A percentile compares a stretch with the other conserved stretches of the same genome.
Conservation (phyloP, 75 land plant genomes). For the Adiantum capillusveneris region DNA sequence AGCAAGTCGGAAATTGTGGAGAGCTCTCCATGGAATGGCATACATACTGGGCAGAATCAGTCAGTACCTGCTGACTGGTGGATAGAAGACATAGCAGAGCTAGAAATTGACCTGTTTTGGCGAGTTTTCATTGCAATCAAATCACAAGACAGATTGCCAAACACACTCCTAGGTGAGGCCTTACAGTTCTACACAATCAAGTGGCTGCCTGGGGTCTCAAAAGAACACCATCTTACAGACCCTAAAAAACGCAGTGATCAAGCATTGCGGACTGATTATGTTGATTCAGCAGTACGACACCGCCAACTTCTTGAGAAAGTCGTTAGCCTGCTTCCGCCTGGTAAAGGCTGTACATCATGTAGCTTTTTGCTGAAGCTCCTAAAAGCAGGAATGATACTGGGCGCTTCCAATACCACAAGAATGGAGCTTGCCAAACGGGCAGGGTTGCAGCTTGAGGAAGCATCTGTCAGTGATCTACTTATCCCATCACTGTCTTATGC, state of each 20-base stretch:
- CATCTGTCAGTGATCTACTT: conserved; percentile 54
- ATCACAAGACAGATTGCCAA: conserved; percentile 31
- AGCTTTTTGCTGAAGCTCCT: conserved; percentile 61
- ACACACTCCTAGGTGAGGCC: conserved; percentile 57
- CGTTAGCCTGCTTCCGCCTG: conserved; percentile 50
- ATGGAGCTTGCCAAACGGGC: conserved; percentile 48
- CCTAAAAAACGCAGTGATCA: conserved; percentile 6
- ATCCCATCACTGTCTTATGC: conserved; percentile 34
- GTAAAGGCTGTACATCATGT: conserved; percentile 49
- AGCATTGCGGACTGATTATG: conserved; percentile 9
- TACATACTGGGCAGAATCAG: conserved; percentile 9
- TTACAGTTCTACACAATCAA: conserved; percentile 47
- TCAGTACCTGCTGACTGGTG: conserved; percentile 82
- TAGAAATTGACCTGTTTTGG: conserved; percentile 55
- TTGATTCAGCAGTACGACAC: conserved; percentile 12
- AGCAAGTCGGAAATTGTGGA: conserved; percentile 18
- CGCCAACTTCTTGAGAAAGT: conserved; percentile 54
- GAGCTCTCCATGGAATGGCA: conserved; percentile 24
- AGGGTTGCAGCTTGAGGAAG: conserved; percentile 68
- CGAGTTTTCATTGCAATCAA: conserved; percentile 51
- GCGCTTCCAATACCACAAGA: conserved; percentile 28
- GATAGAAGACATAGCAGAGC: conserved; percentile 74
- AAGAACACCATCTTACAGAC: conserved; percentile 12
- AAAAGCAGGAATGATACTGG: conserved; percentile 42
- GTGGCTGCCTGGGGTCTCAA: conserved; percentile 46